Conservation (phyloP, 2,329 filamentous ascomycete species). For the Diaporthe destruens region DNA sequence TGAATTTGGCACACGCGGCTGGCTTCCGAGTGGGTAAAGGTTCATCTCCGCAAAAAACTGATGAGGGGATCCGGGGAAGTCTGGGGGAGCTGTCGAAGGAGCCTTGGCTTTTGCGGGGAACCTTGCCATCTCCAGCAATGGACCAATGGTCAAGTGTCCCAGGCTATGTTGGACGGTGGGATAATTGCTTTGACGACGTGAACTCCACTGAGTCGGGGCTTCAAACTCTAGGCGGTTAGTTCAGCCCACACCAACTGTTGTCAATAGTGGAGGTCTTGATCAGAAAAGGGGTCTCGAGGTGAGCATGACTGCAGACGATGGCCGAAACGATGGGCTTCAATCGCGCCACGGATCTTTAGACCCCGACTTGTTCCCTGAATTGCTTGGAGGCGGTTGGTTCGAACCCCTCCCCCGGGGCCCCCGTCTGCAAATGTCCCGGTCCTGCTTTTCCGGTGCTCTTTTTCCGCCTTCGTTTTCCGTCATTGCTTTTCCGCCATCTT, state of each 20-base stretch:
- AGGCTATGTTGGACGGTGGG: not conserved
- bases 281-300: constrained; percentile 8
- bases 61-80: constrained; percentile 23
- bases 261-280: constrained; percentile 4
- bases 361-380: not conserved
- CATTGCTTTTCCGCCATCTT: constrained; percentile 3
- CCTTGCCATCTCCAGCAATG: constrained; percentile 10
- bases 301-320: constrained; percentile 15
- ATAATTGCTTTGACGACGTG: not conserved
- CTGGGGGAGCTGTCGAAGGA: constrained; percentile 19
- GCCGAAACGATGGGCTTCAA: constrained; percentile 13
- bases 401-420: constrained; percentile 28
- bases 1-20: constrained; percentile 2
- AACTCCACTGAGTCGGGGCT: constrained; percentile 13
- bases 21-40: not conserved
- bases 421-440: constrained; percentile 11
- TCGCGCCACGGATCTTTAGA: constrained; percentile 18
- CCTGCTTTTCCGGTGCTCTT: constrained; percentile 14
- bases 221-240: constrained; percentile 13
- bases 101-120: constrained; percentile 33
- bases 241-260: not conserved
- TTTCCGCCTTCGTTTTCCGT: constrained; percentile 22
- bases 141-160: not conserved
- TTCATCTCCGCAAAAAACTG: constrained; percentile 4
- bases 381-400: constrained; percentile 26